Conservation (phyloP, 495 filamentous ascomycete species). For the Penicillium crystallinum region DNA sequence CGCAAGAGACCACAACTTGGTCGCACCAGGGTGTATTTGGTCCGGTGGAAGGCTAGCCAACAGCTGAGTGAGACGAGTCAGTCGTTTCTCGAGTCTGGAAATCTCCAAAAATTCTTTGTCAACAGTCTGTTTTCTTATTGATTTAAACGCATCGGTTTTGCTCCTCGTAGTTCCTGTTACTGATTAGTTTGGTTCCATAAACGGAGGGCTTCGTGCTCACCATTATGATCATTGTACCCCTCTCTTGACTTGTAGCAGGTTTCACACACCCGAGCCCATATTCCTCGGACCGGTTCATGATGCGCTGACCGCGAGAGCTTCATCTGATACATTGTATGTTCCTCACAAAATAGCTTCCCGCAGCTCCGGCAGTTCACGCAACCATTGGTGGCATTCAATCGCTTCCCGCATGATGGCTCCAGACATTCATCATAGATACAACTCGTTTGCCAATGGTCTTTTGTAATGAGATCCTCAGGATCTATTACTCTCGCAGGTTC, state of each 20-base stretch:
- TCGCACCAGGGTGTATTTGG: conserved; percentile 40
- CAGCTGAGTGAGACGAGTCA: conserved; percentile 85
- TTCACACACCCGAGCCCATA: conserved; percentile 95
- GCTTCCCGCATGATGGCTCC: conserved; percentile 79
- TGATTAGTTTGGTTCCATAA: conserved; percentile 12
- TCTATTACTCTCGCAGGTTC: conserved; percentile 48
- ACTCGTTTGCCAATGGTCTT: conserved; percentile 80
- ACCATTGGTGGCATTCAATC: conserved; percentile 71
- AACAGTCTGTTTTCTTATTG: conserved; percentile 66
- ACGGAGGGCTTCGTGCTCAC: conserved; percentile 19
- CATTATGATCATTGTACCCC: conserved; percentile 88
- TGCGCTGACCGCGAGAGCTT: conserved; percentile 85
- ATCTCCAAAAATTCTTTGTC: conserved; percentile 82
- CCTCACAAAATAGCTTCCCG: conserved; percentile 90
- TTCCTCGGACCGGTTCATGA: conserved; percentile 86
- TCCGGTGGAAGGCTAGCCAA: conserved; percentile 66
- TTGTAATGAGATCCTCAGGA: conserved; percentile 83
- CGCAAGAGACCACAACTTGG: conserved; percentile 53
- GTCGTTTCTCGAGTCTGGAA: conserved; percentile 80
- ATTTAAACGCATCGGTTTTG: conserved; percentile 63
- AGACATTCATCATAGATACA: conserved; percentile 72
- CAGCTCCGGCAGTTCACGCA: conserved; percentile 90
- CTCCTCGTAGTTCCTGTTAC: conserved; percentile 53
- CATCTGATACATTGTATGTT: conserved; percentile 99
- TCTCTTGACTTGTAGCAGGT: conserved; percentile 96